A percentile compares a stretch with the other conserved stretches of the same genome.
phyloP scores from a whole-genome alignment of 768 basidiomycete species.

The Boletellus emodensis region DNA sequence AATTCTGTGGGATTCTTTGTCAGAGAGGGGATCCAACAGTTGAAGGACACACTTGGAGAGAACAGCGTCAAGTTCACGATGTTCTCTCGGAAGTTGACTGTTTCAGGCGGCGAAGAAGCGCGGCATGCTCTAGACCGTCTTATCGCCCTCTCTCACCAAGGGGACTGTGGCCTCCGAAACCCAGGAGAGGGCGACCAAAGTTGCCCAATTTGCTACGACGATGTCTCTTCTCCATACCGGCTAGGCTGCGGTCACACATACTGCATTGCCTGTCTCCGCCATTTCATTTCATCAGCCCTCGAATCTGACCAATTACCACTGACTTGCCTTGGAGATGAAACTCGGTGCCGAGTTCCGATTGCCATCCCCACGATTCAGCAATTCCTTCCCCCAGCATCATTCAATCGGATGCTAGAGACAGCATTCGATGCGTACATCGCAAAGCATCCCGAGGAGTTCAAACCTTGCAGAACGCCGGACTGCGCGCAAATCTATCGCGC shows the following conservation, averaged over 20 bases:
- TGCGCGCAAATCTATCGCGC: constrained; percentile 69
- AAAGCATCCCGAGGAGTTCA: constrained; percentile 54
- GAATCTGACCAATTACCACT: constrained; percentile 61
- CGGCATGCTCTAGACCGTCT: constrained; percentile 43
- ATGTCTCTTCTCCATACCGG: constrained; percentile 38
- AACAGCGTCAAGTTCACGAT: constrained; percentile 48
- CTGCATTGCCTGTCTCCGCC: constrained; percentile 57
- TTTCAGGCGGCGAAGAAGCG: constrained; percentile 57
- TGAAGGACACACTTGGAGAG: constrained; percentile 53
- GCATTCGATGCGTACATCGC: constrained; percentile 58
- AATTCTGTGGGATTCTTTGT: constrained; percentile 48
- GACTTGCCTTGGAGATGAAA: constrained; percentile 63
- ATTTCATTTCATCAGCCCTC: constrained; percentile 53
- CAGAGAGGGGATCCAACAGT: constrained; percentile 42
- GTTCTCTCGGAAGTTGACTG: constrained; percentile 38
- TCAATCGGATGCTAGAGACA: constrained; percentile 51
- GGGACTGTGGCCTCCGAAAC: neutral
- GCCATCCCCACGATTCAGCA: constrained; percentile 49
- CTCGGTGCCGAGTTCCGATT: constrained; percentile 51
- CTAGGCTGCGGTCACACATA: constrained; percentile 64
- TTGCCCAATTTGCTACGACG: constrained; percentile 57
- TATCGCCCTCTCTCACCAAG: constrained; percentile 39
- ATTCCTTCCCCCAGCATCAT: constrained; percentile 47
- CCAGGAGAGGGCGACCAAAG: constrained; percentile 8
- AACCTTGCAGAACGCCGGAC: constrained; percentile 76